phyloP scores from a whole-genome alignment of 2,329 filamentous ascomycete species.

The Claviceps digitariae region DNA sequence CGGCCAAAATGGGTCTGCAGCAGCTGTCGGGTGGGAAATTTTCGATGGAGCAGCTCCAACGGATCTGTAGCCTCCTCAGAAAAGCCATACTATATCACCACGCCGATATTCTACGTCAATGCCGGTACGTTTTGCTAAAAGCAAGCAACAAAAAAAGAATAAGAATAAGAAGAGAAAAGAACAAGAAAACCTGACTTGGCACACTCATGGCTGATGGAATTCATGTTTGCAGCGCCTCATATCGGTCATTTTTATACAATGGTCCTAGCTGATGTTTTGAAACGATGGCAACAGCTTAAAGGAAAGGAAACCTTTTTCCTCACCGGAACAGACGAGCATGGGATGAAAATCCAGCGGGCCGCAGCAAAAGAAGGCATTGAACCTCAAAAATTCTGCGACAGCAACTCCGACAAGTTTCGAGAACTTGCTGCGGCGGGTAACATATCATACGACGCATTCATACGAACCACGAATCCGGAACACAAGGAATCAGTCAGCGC shows the following conservation, averaged over 20 bases:
- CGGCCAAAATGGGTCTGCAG: slow-evolving; percentile 16
- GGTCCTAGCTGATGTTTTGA: slow-evolving; percentile 79
- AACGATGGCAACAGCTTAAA: slow-evolving; percentile 75
- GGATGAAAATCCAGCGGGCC: slow-evolving; percentile 90
- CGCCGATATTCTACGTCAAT: slow-evolving; percentile 98
- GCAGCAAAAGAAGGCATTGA: slow-evolving; percentile 56
- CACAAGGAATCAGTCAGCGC: slow-evolving; percentile 78
- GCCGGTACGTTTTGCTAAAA: slow-evolving; percentile 42
- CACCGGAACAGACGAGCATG: slow-evolving; percentile 95
- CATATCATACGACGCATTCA: slow-evolving; percentile 72
- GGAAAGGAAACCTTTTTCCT: slow-evolving; percentile 59
- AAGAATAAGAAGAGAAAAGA: not conserved
- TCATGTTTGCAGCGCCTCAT: slow-evolving; percentile 55
- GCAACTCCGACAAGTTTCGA: slow-evolving; percentile 66
- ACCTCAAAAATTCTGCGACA: slow-evolving; percentile 79
- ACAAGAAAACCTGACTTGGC: not conserved
- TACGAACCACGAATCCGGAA: slow-evolving; percentile 74
- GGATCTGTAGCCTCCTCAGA: slow-evolving; percentile 9
- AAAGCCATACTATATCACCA: slow-evolving; percentile 92
- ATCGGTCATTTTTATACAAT: slow-evolving; percentile 91
- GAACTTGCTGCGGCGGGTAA: slow-evolving; percentile 56
- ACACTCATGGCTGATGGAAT: not conserved
- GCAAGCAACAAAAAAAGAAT: not conserved
- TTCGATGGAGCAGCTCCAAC: slow-evolving; percentile 20
- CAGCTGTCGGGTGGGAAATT: slow-evolving; percentile 14